These are phyloP conservation scores for Phaeotremella skinneri DNA, from an alignment of 768 basidiomycete species.

Conservation along the genomic window DNA sequence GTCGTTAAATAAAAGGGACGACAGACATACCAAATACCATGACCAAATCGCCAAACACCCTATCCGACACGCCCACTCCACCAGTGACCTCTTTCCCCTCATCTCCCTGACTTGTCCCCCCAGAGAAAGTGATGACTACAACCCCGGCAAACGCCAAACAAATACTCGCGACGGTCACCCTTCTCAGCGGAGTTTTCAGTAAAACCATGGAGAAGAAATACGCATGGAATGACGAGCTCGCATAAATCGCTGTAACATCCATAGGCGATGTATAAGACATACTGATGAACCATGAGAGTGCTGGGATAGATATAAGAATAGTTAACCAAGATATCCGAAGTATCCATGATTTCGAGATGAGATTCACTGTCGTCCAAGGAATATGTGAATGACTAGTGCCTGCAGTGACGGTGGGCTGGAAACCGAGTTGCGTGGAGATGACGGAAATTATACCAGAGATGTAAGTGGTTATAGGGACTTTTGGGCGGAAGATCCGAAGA, in stretches of 20 bases:
- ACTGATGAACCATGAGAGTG: slow-evolving; percentile 42
- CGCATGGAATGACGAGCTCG: slow-evolving; percentile 85
- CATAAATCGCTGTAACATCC: slow-evolving; percentile 80
- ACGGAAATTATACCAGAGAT: slow-evolving; percentile 56
- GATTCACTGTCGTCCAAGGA: slow-evolving; percentile 16
- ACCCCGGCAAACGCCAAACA: slow-evolving; percentile 77
- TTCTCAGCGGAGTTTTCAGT: slow-evolving; percentile 60
- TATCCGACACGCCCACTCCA: slow-evolving; percentile 8
- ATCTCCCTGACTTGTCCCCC: slow-evolving; percentile 46
- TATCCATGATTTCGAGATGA: slow-evolving; percentile 19
- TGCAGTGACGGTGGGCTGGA: not conserved
- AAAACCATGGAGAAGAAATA: slow-evolving; percentile 72
- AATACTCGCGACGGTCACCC: slow-evolving; percentile 70
- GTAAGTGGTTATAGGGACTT: slow-evolving; percentile 58
- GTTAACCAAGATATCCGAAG: slow-evolving; percentile 37
- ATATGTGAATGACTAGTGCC: slow-evolving; percentile 5
- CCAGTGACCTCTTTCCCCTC: slow-evolving; percentile 36
- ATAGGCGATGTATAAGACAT: slow-evolving; percentile 59
- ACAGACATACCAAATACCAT: slow-evolving; percentile 44
- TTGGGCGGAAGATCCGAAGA: slow-evolving; percentile 57
- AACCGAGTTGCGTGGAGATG: slow-evolving; percentile 55
- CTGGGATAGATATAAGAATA: slow-evolving; percentile 42
- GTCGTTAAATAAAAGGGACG: not conserved
- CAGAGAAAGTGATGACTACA: slow-evolving; percentile 74
- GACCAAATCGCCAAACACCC: slow-evolving; percentile 44